phyloP scores from a whole-genome alignment of 192 early-diverging fungal species.

The Coemansia sp. region DNA sequence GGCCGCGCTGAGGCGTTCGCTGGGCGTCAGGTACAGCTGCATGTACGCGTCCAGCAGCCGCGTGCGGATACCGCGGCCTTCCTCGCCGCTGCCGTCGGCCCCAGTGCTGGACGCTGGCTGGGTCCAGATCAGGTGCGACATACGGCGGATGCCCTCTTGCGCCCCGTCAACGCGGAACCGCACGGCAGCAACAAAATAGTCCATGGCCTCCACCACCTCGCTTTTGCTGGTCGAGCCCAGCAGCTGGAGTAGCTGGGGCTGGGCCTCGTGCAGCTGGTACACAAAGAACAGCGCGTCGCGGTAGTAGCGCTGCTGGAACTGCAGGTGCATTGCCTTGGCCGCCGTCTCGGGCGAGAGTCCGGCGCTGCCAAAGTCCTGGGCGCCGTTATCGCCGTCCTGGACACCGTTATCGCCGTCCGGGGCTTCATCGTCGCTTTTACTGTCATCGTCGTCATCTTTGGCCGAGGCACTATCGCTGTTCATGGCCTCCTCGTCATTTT shows the following conservation, averaged over 20 bases:
- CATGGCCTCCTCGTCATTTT: slow-evolving; percentile 10
- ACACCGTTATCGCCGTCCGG: slow-evolving; percentile 28
- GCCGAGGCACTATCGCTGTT: slow-evolving; percentile 9
- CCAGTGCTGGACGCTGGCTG: slow-evolving; percentile 38
- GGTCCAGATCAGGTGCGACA: slow-evolving; percentile 94
- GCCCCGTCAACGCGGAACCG: slow-evolving; percentile 81
- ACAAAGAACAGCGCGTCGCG: slow-evolving; percentile 85
- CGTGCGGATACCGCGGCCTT: slow-evolving; percentile 63
- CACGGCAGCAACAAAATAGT: slow-evolving; percentile 83
- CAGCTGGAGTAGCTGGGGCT: slow-evolving; percentile 74
- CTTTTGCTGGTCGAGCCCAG: slow-evolving; percentile 83
- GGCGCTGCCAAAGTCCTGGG: slow-evolving; percentile 24
- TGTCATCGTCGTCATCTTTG: slow-evolving; percentile 25
- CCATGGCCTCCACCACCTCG: slow-evolving; percentile 95
- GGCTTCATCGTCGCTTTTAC: slow-evolving; percentile 9
- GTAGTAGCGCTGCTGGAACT: slow-evolving; percentile 69
- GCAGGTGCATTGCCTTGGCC: slow-evolving; percentile 50
- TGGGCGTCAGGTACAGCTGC: slow-evolving; percentile 68
- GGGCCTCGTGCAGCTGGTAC: slow-evolving; percentile 67
- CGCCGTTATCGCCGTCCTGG: slow-evolving; percentile 12
- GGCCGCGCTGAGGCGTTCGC: slow-evolving; percentile 24
- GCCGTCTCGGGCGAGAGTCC: slow-evolving; percentile 48
- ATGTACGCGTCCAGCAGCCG: slow-evolving; percentile 75
- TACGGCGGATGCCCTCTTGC: slow-evolving; percentile 78
- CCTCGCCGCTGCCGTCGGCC: slow-evolving; percentile 50